Conservation (phyloP, 306 rosid genomes). For the Amphicarpaea edgeworthii region DNA sequence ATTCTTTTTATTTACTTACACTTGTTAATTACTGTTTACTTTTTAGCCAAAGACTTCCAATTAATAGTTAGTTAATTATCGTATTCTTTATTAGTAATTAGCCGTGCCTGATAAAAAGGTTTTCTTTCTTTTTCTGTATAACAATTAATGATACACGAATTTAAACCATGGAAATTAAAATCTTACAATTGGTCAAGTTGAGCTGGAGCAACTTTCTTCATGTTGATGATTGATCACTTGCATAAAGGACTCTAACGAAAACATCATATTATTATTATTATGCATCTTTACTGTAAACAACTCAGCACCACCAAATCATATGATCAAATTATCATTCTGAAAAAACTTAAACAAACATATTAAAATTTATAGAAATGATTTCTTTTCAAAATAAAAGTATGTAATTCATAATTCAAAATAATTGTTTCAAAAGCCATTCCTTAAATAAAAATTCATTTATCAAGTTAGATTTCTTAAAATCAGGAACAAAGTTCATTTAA, state of each 20-base stretch:
- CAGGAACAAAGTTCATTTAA: no score
- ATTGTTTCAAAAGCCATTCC: no score
- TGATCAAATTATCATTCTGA: background rate
- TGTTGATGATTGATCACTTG: background rate
- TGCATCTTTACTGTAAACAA: background rate
- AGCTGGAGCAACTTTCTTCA: background rate
- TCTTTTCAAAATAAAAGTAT: no score
- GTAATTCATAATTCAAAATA: no score
- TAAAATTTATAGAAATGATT: no score
- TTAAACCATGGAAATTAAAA: no score
- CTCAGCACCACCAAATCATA: background rate
- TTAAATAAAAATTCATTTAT: no score
- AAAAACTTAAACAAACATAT: no score
- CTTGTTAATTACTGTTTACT: background rate
- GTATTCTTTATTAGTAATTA: conserved; percentile 21
- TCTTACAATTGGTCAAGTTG: no score
- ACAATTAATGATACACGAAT: no score
- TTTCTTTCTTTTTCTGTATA: background rate
- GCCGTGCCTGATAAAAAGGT: no score
- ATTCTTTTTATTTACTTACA: background rate
- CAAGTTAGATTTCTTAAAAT: no score
- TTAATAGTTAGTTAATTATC: background rate
- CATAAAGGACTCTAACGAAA: background rate
- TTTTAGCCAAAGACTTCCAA: background rate
- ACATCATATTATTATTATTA: background rate